phyloP scores from a whole-genome alignment of 257 asterid genomes.

The Verbena officinalis region DNA sequence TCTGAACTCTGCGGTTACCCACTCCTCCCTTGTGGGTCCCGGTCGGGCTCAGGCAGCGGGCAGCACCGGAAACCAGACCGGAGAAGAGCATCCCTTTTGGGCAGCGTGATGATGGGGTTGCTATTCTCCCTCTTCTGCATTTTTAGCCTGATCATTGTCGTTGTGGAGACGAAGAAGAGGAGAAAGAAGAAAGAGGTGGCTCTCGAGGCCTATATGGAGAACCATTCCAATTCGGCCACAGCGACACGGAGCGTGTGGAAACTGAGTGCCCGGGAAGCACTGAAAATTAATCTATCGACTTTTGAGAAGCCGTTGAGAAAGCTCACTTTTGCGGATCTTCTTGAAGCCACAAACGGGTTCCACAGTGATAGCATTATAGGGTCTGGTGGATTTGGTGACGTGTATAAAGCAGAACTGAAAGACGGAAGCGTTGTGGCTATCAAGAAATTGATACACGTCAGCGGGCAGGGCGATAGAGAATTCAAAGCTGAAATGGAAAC shows the following conservation, averaged over 20 bases:
- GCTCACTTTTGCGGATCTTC: conserved; percentile 78
- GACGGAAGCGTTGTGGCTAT: conserved; percentile 73
- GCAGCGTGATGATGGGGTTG: conserved; percentile 67
- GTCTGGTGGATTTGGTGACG: conserved; percentile 82
- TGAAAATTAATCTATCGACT: conserved; percentile 60
- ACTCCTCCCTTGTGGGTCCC: conserved; percentile 46
- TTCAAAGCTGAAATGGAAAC: conserved; percentile 87
- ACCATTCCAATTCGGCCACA: conserved; percentile 56
- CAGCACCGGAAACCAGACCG: conserved; percentile 49
- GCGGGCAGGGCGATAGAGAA: conserved; percentile 79
- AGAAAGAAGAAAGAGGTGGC: conserved; percentile 64
- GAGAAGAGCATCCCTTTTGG: conserved; percentile 61
- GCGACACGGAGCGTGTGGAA: conserved; percentile 57
- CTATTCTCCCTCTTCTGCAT: conserved; percentile 68
- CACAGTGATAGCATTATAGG: conserved; percentile 65
- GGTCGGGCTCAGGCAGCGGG: conserved; percentile 20
- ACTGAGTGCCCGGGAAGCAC: conserved; percentile 59
- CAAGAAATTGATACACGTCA: conserved; percentile 64
- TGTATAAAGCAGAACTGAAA: conserved; percentile 64
- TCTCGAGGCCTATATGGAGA: conserved; percentile 65
- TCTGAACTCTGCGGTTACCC: conserved; percentile 78
- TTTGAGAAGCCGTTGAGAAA: conserved; percentile 70
- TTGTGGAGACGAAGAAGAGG: conserved; percentile 58
- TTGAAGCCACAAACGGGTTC: conserved; percentile 73
- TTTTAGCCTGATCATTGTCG: conserved; percentile 54